These are phyloP conservation scores for Calonectria multiphialidica DNA, from an alignment of 2,329 filamentous ascomycete species.

Conservation along the genomic window DNA sequence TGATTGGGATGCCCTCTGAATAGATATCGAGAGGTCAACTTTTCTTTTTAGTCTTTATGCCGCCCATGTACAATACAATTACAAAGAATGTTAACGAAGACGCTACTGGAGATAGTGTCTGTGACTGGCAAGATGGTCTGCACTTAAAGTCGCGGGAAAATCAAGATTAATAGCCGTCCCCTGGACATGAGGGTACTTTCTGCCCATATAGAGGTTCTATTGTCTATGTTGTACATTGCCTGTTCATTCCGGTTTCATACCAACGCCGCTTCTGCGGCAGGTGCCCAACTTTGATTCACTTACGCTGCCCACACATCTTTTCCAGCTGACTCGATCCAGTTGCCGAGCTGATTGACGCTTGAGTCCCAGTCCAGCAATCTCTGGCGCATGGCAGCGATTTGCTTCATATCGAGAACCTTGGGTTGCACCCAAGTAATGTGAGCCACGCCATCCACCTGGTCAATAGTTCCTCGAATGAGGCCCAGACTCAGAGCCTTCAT, in stretches of 20 bases:
- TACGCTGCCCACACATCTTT: constrained; percentile 96
- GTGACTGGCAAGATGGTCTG: not conserved
- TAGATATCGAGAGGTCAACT: constrained; percentile 11
- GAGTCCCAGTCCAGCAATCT: constrained; percentile 94
- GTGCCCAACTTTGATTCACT: constrained; percentile 27
- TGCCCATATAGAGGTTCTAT: constrained; percentile 41
- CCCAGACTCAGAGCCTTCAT: constrained; percentile 99
- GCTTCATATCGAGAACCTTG: constrained; percentile 94
- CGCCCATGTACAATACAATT: not conserved
- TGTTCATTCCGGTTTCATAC: constrained; percentile 31
- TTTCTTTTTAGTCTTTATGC: not conserved
- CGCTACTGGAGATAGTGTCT: not conserved
- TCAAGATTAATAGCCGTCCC: constrained; percentile 40
- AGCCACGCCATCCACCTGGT: constrained; percentile 94
- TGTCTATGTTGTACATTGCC: constrained; percentile 45
- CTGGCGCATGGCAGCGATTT: constrained; percentile 92
- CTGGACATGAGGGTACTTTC: constrained; percentile 33
- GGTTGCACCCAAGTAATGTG: constrained; percentile 99
- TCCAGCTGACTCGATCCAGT: constrained; percentile 95
- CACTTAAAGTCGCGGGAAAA: constrained; percentile 21
- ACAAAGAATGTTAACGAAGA: not conserved
- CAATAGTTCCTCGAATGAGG: constrained; percentile 89
- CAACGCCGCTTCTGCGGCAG: constrained; percentile 9
- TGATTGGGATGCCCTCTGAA: constrained; percentile 55
- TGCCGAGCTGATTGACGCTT: constrained; percentile 94